These are phyloP conservation scores for Claviceps purpurea DNA, from an alignment of 2,329 filamentous ascomycete species.

Conservation along the genomic window DNA sequence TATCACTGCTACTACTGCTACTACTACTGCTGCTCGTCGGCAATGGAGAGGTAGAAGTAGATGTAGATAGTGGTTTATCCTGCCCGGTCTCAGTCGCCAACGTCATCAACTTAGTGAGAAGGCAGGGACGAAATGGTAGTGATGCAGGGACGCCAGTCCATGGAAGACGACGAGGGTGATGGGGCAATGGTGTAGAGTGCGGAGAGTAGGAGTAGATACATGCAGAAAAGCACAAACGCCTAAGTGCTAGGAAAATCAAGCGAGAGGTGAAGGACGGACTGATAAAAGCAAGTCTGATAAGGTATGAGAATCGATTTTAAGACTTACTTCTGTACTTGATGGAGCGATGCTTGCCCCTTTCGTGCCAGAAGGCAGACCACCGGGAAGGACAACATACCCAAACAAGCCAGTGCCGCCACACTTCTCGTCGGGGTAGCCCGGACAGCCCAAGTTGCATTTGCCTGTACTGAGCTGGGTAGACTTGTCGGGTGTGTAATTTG, in stretches of 20 bases:
- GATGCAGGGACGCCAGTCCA: neutral
- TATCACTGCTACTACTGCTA: conserved; percentile 1
- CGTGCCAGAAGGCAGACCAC: conserved; percentile 43
- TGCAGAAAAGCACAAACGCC: neutral
- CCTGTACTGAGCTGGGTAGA: conserved; percentile 23
- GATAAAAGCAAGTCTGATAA: conserved; percentile 1
- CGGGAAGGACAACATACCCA: conserved; percentile 49
- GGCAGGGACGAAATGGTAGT: neutral
- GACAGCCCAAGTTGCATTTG: conserved; percentile 46
- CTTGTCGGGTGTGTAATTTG: conserved; percentile 47
- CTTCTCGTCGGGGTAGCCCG: conserved; percentile 52
- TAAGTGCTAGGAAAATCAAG: neutral
- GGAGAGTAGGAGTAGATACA: neutral
- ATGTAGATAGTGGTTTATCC: conserved; percentile 15
- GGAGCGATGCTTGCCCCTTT: conserved; percentile 12
- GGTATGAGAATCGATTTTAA: neutral
- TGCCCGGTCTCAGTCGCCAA: conserved; percentile 23
- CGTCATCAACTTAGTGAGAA: conserved; percentile 13
- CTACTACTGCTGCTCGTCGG: conserved; percentile 9
- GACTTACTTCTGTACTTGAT: conserved; percentile 16
- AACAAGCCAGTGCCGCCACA: conserved; percentile 52
- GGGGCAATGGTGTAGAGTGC: too few relatives aligned
- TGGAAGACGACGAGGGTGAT: neutral
- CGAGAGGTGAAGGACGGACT: neutral
- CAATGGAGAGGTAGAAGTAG: conserved; percentile 12